Base-by-base conservation (phyloP, 441 rosid species). In the Raphanus hybrid region DNA sequence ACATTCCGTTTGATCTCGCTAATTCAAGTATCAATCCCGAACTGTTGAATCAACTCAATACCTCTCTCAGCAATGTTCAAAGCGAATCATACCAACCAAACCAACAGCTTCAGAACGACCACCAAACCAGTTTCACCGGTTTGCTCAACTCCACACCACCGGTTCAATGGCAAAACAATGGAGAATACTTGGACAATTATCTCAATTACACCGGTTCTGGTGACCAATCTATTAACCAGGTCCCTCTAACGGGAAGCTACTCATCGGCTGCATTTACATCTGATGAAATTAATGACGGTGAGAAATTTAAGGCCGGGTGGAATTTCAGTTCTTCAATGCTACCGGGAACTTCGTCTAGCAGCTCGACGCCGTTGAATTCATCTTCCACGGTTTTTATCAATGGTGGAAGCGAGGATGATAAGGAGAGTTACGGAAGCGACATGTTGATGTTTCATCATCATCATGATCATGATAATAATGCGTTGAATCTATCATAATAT, bases 381-480 rank as follows among this genome's bases (percentile, higher is more conserved):
- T 81, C 90, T 1, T 82, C 88, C 0, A 75, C 85, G 5, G 74
- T 74, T 27, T 82, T 77, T 78, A 68, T 84, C 75, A 89, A 86
- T 67, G 82, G 86, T 34, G 69, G 88, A 82, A 73, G 76, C 12
- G 94, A 91, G 80, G 96, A 88, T 69, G 93, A 89, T 69, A 85
- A 85, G 68, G 91, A 87, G 67, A 85, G 89, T 78, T 86, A 85
- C 73, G 86, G 91, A 75, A 87, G 92, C 68, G 81, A 85, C 64
- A 63, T 83, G 75, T 75, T 84, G 81, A 75, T 86, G 84, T 86
- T 84, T 74, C 86, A 80, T 68, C 64, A 68, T 54, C 65, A 73
- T 34, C 75, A 69, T 55, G 12, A 79, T 69, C 71, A 69, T 43
- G 64, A 50, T 50, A 48, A 58, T 66, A 75, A 61, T 75, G 62